A percentile compares a stretch with the other conserved stretches of the same genome.
These are phyloP conservation scores for Cryptococcus sp. DNA, from an alignment of 1,284 basidiomycete genomes.

Conservation along the genomic window DNA sequence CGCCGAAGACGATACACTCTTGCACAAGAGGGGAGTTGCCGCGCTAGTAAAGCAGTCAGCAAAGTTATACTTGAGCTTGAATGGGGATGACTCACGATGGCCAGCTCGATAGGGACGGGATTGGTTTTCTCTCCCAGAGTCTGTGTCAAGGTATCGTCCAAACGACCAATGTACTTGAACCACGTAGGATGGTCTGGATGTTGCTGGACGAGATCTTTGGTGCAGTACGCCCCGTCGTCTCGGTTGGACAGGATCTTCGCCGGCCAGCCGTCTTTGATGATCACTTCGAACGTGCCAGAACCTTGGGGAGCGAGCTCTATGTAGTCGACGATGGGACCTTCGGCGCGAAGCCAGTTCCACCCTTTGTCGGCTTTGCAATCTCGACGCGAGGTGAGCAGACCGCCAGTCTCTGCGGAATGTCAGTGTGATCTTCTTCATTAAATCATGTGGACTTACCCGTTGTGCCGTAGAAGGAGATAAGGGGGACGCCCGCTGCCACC, in stretches of 20 bases:
- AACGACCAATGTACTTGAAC: conserved; percentile 62
- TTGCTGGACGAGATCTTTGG: conserved; percentile 62
- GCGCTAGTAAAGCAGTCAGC: conserved; percentile 20
- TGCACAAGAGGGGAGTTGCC: conserved; percentile 55
- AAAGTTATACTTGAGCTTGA: too few species aligned
- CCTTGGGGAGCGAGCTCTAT: conserved; percentile 57
- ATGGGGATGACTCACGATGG: conserved; percentile 38
- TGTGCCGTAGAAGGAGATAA: conserved; percentile 62
- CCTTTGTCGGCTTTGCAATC: conserved; percentile 59
- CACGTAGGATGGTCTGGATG: conserved; percentile 55
- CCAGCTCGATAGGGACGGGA: conserved; percentile 55
- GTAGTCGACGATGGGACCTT: conserved; percentile 54
- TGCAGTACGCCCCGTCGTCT: conserved; percentile 63
- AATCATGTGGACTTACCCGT: conserved; percentile 41
- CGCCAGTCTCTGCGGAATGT: conserved; percentile 40
- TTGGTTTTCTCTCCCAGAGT: conserved; percentile 62
- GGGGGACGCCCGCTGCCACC: conserved; percentile 58
- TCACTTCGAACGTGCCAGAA: conserved; percentile 59
- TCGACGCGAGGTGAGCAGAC: conserved; percentile 57
- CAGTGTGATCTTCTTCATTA: too few species aligned
- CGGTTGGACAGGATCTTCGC: conserved; percentile 61
- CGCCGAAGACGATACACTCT: conserved; percentile 64
- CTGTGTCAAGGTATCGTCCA: conserved; percentile 61
- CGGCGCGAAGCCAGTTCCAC: conserved; percentile 63
- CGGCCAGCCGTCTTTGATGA: conserved; percentile 62